Evolutionary conservation across 345 rosid species (phyloP), one percentile per base, ranked within the genome.

Genomic region (Jatropha curcas): DNA sequence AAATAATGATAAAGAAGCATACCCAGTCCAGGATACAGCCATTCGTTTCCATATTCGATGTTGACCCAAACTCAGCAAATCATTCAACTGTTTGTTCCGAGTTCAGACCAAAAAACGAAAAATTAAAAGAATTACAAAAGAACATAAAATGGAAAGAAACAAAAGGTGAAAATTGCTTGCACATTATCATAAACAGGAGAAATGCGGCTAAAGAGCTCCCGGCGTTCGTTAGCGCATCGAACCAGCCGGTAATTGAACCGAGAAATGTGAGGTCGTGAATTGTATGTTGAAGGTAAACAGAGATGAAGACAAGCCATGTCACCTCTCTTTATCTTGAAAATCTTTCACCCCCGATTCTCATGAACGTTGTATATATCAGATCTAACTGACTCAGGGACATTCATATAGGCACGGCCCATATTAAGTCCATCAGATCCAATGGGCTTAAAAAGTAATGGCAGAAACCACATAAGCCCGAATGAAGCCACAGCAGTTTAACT

Each of bases 21-120:
- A 73, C 78, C 71, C 89, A 53, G 88, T 84, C 97, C 97, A 92
- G 59, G 97, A 86, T 1, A 88, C 89, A 70, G 94, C 84, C 92
- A 92, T 92, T 41, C 88, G 88, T 68, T 92, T 95, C 97, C 98
- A 92, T 64, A 90, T 77, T 13, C 97, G 86, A 78, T 92, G 99
- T 74, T 92, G 97, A 16, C 94, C 94, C 75, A 95, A 81, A 69
- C 94, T 88, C 75, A 92, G 71, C 75, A 90, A 74, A 84, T 92
- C 97, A 76, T 95, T 92, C 80, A 92, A 67, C 98, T 90, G 79
- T 61, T 48, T 30, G 31, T 51, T 19, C 33, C 56, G 45, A 12
- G 31, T 51, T 19, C 33, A 51, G 45, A 12, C 68, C 7, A 60
- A 51, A 10, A 13, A 55, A 46, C 24, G 35, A 53, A 2, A 7